Evolutionary conservation across 176 grass and related monocot genomes (phyloP), one percentile per base, ranked within the genome.

Genomic region (sorghum (Sorghum bicolor)): DNA sequence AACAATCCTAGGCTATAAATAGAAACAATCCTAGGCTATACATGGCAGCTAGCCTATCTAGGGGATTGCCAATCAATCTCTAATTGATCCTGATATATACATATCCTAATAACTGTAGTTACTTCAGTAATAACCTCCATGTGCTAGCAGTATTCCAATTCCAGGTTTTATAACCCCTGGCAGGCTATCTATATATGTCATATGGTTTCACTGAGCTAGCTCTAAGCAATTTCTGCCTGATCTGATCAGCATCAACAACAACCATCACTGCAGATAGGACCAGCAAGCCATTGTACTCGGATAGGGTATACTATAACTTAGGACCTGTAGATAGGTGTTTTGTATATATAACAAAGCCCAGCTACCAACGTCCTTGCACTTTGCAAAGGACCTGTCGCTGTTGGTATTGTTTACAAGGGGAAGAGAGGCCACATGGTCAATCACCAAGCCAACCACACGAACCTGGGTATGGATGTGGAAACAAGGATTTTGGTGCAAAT

Each of bases 391-490:
- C 22, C 45, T 50, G 5, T 6, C 4, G 10, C 29, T 74, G 30
- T 29, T 64, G 28, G 16, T 52, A 66, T 73, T n/a, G 38, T 57
- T 41, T 22, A 67, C 3, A 16, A 10, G 14, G 22, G 29, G 39
- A 24, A 34, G 36, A 12, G 14, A 55, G 58, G 63, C 20, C 62
- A 31, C 62, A 68, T 57, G 44, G 40, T 89, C 65, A 82, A 20
- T 76, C 79, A 78, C 77, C 43, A 29, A 90, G 72, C 88, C 83
- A 90, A 43, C 88, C 88, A n/a, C 79, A 86, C 9, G 83, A 82
- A 29, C 88, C 88, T 66, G 73, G 65, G 10, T 86, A 75, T 31
- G 88, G 88, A 83, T 5, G 58, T 19, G 8, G 60, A 81, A 67
- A 82, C 58, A 90, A 60, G 16, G 8, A 31, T 31, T n/a, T 67